phyloP scores from a whole-genome alignment of 1,139 yeast genomes.

The Komagataea norvegica region DNA sequence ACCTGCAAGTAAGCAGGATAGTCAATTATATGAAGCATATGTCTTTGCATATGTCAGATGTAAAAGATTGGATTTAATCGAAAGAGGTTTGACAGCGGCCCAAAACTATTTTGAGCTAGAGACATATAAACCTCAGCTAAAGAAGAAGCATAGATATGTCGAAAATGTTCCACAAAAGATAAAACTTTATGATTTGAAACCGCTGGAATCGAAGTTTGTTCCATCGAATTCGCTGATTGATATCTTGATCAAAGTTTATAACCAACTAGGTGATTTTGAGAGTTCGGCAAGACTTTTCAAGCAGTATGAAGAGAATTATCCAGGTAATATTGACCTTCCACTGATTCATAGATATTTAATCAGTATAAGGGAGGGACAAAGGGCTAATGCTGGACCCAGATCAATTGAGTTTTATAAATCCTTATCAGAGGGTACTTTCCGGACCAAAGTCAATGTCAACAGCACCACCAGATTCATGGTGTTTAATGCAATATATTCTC shows the following conservation, averaged over 20 bases:
- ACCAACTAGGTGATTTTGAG: conserved; percentile 13
- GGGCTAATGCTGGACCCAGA: conserved; percentile 13
- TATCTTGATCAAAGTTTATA: conserved; percentile 16
- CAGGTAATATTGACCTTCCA: conserved; percentile 15
- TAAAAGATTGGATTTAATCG: conserved; percentile 12
- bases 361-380: conserved; percentile 8
- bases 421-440: conserved; percentile 9
- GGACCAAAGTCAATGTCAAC: conserved; percentile 10
- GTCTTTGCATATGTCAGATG: conserved; percentile 16
- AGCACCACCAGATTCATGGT: conserved; percentile 22
- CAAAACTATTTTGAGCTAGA: conserved; percentile 15
- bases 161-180: conserved; percentile 4
- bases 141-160: conserved; percentile 1
- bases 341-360: conserved; percentile 20
- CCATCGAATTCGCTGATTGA: conserved; percentile 21
- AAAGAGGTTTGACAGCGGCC: conserved; percentile 19
- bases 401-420: conserved; percentile 17
- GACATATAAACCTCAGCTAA: conserved; percentile 2
- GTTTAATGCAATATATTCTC: conserved; percentile 18
- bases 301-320: conserved; percentile 10
- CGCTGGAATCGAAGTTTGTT: conserved; percentile 13
- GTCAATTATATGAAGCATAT: conserved; percentile 18
- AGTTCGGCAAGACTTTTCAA: conserved; percentile 12
- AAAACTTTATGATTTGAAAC: conserved; percentile 5
- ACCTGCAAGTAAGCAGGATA: conserved; percentile 17